A percentile compares a stretch with the other conserved stretches of the same genome.
Evolutionary conservation across 2,329 filamentous ascomycete genomes (phyloP).

Genomic region (Pseudophaeomoniella oleicola): DNA sequence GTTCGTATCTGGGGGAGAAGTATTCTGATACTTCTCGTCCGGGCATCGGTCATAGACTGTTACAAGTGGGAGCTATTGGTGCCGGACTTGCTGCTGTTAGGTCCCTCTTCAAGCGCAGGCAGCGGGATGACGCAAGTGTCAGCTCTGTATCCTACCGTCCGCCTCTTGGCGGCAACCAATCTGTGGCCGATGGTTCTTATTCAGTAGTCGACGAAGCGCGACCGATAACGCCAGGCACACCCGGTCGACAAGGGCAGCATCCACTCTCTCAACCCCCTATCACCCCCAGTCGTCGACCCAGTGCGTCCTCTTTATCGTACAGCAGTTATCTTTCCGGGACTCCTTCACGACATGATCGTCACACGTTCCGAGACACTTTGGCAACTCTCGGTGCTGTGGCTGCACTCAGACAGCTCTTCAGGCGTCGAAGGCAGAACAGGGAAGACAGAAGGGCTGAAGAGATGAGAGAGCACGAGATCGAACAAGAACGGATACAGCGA

Average conservation of each 20-base stretch:
- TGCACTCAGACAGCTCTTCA: conserved; percentile 41
- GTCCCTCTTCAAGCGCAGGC: conserved; percentile 40
- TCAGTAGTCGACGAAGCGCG: conserved; percentile 38
- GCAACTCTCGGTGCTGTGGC: conserved; percentile 56
- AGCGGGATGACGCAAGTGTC: conserved; percentile 39
- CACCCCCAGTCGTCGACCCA: conserved; percentile 17
- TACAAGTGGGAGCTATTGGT: conserved; percentile 45
- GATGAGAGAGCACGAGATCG: conserved; percentile 33
- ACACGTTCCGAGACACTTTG: conserved; percentile 43
- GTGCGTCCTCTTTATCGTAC: conserved; percentile 22
- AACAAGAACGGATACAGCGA: conserved; percentile 37
- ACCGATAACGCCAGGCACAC: conserved; percentile 25
- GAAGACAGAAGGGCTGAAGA: conserved; percentile 46
- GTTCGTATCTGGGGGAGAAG: conserved; percentile 53
- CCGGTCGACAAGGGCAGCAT: conserved; percentile 10
- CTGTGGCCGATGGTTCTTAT: conserved; percentile 29
- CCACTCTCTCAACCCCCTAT: conserved; percentile 15
- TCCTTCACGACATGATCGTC: conserved; percentile 22
- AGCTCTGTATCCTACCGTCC: conserved; percentile 32
- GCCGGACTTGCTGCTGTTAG: conserved; percentile 50
- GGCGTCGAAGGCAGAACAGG: conserved; percentile 39
- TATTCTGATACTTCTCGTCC: conserved; percentile 37
- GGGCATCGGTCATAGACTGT: conserved; percentile 46
- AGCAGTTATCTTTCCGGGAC: conserved; percentile 23
- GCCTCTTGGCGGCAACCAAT: conserved; percentile 32